Evolutionary conservation across 2,329 filamentous ascomycete genomes (phyloP).

Genomic region (Fusarium domesticum): DNA sequence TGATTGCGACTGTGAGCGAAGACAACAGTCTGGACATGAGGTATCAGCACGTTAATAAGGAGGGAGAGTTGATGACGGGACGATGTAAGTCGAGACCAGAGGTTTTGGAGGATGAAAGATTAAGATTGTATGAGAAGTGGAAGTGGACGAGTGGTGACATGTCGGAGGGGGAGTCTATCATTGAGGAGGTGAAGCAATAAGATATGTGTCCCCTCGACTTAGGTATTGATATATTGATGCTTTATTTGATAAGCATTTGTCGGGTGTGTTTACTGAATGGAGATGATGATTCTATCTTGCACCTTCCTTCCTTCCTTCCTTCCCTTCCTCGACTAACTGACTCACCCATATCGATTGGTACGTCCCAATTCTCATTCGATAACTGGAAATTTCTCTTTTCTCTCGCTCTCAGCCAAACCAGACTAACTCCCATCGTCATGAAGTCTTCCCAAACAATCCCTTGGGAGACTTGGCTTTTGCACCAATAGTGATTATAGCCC

Average conservation of each 20-base stretch:
- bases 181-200: constrained; percentile 24
- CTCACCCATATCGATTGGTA: too few relatives aligned
- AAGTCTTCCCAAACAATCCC: constrained; percentile 20
- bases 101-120: constrained; percentile 21
- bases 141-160: constrained; percentile 25
- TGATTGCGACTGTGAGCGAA: constrained; percentile 22
- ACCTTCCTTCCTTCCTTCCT: too few relatives aligned
- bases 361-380: too few relatives aligned
- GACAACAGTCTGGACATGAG: constrained; percentile 26
- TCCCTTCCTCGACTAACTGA: too few relatives aligned
- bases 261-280: neutral
- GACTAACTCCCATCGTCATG: neutral
- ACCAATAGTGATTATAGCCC: constrained; percentile 10
- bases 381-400: neutral
- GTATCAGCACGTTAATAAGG: constrained; percentile 27
- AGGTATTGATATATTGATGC: neutral
- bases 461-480: constrained; percentile 18
- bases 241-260: neutral
- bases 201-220: too few relatives aligned
- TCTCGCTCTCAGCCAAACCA: neutral
- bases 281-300: neutral
- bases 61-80: constrained; percentile 28
- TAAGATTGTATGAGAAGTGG: constrained; percentile 29
- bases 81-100: constrained; percentile 21
- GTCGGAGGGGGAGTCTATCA: constrained; percentile 20